Conservation (phyloP, 2,329 filamentous ascomycete genomes). For the Aureobasidium sp. region DNA sequence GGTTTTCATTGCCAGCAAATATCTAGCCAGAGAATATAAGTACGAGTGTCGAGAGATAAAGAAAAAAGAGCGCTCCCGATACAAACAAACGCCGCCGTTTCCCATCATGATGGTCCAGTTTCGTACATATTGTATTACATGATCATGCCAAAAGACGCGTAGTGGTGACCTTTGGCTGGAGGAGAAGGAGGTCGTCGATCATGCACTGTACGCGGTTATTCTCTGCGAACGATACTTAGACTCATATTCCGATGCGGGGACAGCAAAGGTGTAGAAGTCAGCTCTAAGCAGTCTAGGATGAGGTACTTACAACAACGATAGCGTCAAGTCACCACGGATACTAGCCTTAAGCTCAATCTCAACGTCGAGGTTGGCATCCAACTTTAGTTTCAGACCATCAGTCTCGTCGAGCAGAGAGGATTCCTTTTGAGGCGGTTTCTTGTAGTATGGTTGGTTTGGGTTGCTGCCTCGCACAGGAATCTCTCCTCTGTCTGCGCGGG, state of each 20-base stretch:
- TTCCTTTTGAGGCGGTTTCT: conserved; percentile 22
- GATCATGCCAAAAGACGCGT: not conserved
- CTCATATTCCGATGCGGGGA: conserved; percentile 1
- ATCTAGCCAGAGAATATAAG: not conserved
- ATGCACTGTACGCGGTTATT: conserved; percentile 13
- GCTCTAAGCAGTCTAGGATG: not conserved
- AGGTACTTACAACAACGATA: conserved; percentile 63
- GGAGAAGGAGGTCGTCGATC: not conserved
- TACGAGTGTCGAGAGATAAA: not conserved
- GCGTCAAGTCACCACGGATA: conserved; percentile 74
- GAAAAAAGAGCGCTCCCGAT: not conserved
- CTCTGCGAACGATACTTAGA: conserved; percentile 10
- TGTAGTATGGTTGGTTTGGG: conserved; percentile 41
- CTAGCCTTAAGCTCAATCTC: conserved; percentile 80
- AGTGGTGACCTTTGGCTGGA: not conserved
- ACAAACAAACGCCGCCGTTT: conserved; percentile 3
- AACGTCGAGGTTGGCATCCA: conserved; percentile 73
- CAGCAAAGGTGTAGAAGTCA: not conserved
- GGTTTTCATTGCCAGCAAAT: not conserved
- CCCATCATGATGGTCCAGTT: conserved; percentile 8
- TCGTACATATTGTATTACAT: conserved; percentile 7
- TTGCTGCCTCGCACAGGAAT: conserved; percentile 46
- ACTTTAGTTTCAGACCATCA: conserved; percentile 61
- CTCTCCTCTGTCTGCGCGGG: conserved; percentile 46
- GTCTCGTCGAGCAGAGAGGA: conserved; percentile 39